phyloP scores from a whole-genome alignment of 1,284 basidiomycete species.

The Microbotryum scabiosae region DNA sequence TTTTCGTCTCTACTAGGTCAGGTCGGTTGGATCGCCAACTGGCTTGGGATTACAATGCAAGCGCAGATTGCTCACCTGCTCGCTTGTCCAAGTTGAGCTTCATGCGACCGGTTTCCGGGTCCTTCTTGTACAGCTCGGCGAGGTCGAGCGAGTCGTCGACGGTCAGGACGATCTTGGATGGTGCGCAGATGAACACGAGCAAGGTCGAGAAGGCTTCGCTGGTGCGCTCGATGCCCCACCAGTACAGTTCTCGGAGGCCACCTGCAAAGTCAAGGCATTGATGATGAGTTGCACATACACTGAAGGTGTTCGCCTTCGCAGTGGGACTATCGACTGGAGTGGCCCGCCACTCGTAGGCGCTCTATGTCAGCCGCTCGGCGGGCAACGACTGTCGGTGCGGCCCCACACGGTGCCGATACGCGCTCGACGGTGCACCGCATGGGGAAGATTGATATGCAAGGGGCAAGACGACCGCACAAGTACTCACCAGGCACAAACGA shows the following conservation, averaged over 20 bases:
- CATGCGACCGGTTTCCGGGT: conserved; percentile 49
- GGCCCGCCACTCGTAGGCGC: too few relatives aligned
- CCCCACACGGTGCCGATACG: too few relatives aligned
- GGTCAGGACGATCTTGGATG: conserved; percentile 64
- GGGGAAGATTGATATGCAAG: too few relatives aligned
- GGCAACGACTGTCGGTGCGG: too few relatives aligned
- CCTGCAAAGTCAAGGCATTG: neutral
- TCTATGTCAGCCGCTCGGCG: too few relatives aligned
- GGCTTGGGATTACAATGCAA: conserved; percentile 74
- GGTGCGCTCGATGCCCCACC: conserved; percentile 62
- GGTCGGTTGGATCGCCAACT: conserved; percentile 18
- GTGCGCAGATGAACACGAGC: conserved; percentile 50
- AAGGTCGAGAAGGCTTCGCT: conserved; percentile 72
- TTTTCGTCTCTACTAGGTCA: conserved; percentile 8
- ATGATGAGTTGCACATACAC: too few relatives aligned
- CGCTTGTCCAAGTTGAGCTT: conserved; percentile 64
- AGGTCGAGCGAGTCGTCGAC: conserved; percentile 35
- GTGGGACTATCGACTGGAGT: too few relatives aligned
- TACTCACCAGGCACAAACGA: too few relatives aligned
- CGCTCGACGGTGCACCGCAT: too few relatives aligned
- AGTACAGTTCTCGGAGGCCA: conserved; percentile 45
- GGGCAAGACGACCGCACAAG: too few relatives aligned
- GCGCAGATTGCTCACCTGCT: conserved; percentile 49
- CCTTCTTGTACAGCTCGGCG: conserved; percentile 45
- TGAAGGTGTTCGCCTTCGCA: too few relatives aligned